Conservation (phyloP, 2,329 filamentous ascomycete species). For the Dothistroma septosporum region DNA sequence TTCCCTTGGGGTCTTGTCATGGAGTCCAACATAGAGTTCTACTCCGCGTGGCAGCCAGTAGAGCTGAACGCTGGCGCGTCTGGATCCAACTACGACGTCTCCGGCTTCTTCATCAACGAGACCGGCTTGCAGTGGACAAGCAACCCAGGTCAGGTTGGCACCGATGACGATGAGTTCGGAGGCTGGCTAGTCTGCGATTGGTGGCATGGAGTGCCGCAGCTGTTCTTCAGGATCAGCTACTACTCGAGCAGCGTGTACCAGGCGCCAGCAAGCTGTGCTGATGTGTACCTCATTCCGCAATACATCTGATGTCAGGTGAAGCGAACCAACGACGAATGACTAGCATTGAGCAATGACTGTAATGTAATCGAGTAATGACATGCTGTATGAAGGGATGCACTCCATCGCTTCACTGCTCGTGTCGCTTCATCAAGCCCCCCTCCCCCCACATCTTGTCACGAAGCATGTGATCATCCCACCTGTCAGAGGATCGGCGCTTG, state of each 20-base stretch:
- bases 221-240: constrained; percentile 30
- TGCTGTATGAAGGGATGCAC: neutral
- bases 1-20: constrained; percentile 29
- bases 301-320: constrained; percentile 20
- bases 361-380: neutral
- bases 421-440: neutral
- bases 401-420: neutral
- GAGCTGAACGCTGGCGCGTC: constrained; percentile 28
- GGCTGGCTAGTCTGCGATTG: constrained; percentile 35
- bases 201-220: constrained; percentile 34
- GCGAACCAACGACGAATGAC: neutral
- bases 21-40: constrained; percentile 22
- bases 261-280: constrained; percentile 31
- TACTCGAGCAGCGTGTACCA: constrained; percentile 15
- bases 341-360: neutral
- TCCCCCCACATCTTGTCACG: neutral
- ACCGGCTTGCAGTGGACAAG: constrained; percentile 34
- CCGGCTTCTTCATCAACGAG: constrained; percentile 30
- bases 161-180: constrained; percentile 22
- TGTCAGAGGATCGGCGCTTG: neutral
- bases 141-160: constrained; percentile 9
- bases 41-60: constrained; percentile 34
- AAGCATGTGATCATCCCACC: neutral
- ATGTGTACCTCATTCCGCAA: constrained; percentile 28
- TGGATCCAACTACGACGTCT: constrained; percentile 8